Conservation (phyloP, 805 yeast species). For the Metschnikowia lochheadii region DNA sequence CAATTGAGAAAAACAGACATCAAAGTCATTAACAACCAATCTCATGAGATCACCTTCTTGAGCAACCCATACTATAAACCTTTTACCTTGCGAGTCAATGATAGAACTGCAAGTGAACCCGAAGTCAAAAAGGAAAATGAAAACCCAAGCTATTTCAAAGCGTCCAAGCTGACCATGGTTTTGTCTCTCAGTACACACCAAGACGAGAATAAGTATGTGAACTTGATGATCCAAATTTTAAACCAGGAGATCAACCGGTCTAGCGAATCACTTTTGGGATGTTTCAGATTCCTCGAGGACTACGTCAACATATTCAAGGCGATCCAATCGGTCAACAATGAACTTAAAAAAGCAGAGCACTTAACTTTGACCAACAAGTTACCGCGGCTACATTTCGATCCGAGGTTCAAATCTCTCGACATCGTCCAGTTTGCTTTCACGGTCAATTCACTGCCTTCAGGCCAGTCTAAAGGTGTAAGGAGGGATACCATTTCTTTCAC, state of each 20-base stretch:
- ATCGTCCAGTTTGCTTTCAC: slow-evolving; percentile 29
- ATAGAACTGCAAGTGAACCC: not conserved
- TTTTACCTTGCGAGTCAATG: slow-evolving; percentile 15
- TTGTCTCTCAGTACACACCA: slow-evolving; percentile 7
- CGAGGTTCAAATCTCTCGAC: slow-evolving; percentile 28
- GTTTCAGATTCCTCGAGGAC: slow-evolving; percentile 31
- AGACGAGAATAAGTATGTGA: slow-evolving; percentile 13
- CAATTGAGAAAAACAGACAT: slow-evolving; percentile 29
- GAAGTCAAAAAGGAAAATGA: not conserved
- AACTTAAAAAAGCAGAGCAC: slow-evolving; percentile 1
- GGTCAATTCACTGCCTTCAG: slow-evolving; percentile 24
- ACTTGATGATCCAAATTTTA: slow-evolving; percentile 21
- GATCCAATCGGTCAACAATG: slow-evolving; percentile 17
- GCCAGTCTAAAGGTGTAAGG: slow-evolving; percentile 29
- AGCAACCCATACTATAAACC: slow-evolving; percentile 23
- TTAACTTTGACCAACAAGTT: slow-evolving; percentile 29
- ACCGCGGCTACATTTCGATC: slow-evolving; percentile 29
- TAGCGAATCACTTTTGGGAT: slow-evolving; percentile 24
- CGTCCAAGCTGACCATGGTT: not conserved
- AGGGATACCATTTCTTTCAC: slow-evolving; percentile 32
- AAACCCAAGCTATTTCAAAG: too few species aligned
- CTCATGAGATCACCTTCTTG: slow-evolving; percentile 26
- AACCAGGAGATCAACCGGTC: slow-evolving; percentile 19
- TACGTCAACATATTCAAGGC: slow-evolving; percentile 28
- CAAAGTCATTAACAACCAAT: slow-evolving; percentile 23